phyloP scores from a whole-genome alignment of 2,329 filamentous ascomycete genomes.

The Bertia moriformis region DNA sequence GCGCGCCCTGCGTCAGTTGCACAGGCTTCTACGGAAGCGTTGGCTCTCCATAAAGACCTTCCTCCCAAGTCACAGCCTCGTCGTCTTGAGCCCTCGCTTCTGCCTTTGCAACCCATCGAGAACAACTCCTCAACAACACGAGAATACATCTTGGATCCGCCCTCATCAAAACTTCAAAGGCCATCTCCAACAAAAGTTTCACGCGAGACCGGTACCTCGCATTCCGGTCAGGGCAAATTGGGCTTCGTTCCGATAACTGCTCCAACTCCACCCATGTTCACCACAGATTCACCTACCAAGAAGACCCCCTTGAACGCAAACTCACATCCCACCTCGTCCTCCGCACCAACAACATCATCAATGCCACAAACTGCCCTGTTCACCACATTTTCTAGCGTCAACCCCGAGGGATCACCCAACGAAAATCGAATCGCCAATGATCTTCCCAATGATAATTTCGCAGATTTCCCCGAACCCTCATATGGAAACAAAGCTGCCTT shows the following conservation, averaged over 20 bases:
- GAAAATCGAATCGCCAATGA: background rate
- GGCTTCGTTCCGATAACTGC: background rate
- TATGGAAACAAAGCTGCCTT: slow-evolving; percentile 23
- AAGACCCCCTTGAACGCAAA: background rate
- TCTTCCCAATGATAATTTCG: background rate
- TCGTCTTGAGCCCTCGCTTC: too few relatives aligned
- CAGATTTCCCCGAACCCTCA: background rate
- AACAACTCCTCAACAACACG: background rate
- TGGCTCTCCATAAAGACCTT: too few relatives aligned
- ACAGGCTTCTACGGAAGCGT: too few relatives aligned
- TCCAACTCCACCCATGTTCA: background rate
- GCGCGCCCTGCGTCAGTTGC: too few relatives aligned
- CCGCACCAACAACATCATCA: background rate
- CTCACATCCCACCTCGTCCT: background rate
- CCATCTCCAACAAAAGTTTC: background rate
- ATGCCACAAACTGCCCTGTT: background rate
- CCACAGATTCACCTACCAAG: background rate
- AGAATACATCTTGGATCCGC: background rate
- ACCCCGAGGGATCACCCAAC: background rate
- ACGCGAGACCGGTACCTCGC: background rate
- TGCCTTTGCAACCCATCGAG: background rate
- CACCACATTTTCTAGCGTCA: background rate
- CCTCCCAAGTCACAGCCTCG: too few relatives aligned
- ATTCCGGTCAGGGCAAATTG: background rate
- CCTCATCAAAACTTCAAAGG: background rate